A percentile compares a stretch with the other conserved stretches of the same genome.
Evolutionary conservation across 768 basidiomycete genomes (phyloP).

Genomic region (Gyrodon lividus): DNA sequence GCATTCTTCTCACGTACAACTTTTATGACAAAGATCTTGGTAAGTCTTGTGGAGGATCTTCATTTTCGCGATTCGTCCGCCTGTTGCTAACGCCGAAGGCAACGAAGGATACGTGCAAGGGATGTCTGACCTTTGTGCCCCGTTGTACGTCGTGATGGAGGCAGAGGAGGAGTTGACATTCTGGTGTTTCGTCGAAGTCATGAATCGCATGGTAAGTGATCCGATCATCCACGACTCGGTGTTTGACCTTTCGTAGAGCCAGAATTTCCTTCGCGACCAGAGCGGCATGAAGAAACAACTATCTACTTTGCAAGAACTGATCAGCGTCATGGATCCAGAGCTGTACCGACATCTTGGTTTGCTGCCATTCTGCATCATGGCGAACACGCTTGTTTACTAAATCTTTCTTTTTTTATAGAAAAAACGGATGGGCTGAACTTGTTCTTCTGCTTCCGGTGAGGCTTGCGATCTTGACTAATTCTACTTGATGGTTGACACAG

Average conservation of each 20-base stretch:
- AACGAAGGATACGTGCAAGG: slow-evolving; percentile 90
- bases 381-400: neutral
- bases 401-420: slow-evolving; percentile 47
- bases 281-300: slow-evolving; percentile 97
- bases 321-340: slow-evolving; percentile 94
- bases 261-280: slow-evolving; percentile 94
- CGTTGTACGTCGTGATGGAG: slow-evolving; percentile 88
- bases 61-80: neutral
- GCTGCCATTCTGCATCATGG: neutral
- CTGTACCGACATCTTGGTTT: slow-evolving; percentile 86
- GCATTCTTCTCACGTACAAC: slow-evolving; percentile 87
- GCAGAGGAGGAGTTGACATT: slow-evolving; percentile 90
- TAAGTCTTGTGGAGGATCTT: slow-evolving; percentile 36
- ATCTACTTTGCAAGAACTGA: slow-evolving; percentile 83
- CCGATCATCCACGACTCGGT: slow-evolving; percentile 1
- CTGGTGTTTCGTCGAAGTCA: slow-evolving; percentile 94
- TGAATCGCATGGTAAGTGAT: slow-evolving; percentile 86
- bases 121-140: slow-evolving; percentile 95
- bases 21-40: slow-evolving; percentile 87
- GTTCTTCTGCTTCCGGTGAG: slow-evolving; percentile 97
- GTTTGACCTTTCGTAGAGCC: slow-evolving; percentile 54
- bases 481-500: neutral
- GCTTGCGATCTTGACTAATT: neutral
- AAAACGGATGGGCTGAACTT: slow-evolving; percentile 86
- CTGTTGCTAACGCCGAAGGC: slow-evolving; percentile 15